phyloP scores from a whole-genome alignment of 257 asterid genomes.

The Rubia yunnanensis region DNA sequence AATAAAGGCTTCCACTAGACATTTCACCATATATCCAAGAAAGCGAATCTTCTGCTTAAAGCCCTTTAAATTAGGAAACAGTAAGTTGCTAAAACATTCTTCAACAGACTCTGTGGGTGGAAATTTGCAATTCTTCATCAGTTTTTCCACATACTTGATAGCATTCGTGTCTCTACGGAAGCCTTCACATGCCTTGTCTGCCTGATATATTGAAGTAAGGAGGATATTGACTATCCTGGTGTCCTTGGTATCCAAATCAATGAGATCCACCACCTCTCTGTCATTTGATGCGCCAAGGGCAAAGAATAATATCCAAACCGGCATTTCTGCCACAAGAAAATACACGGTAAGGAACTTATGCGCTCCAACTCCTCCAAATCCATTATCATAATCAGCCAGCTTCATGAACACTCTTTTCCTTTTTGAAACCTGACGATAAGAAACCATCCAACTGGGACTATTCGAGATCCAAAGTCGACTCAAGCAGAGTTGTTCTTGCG shows the following conservation, averaged over 20 bases:
- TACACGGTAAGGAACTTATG: conserved; percentile 36
- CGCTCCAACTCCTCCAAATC: background rate
- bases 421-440: conserved; percentile 13
- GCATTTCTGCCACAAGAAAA: conserved; percentile 57
- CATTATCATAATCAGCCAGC: conserved; percentile 32
- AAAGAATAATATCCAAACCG: conserved; percentile 76
- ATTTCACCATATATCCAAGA: conserved; percentile 83
- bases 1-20: conserved; percentile 63
- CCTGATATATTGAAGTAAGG: conserved; percentile 58
- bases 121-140: conserved; percentile 39
- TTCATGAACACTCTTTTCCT: conserved; percentile 56
- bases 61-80: conserved; percentile 58
- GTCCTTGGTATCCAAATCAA: conserved; percentile 45
- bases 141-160: conserved; percentile 26
- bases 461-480: background rate
- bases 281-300: conserved; percentile 76
- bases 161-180: conserved; percentile 56
- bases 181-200: conserved; percentile 49
- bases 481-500: background rate
- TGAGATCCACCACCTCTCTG: conserved; percentile 53
- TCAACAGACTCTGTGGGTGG: conserved; percentile 78
- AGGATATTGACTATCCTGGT: conserved; percentile 44
- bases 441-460: background rate
- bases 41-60: conserved; percentile 62
- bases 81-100: conserved; percentile 45